Evolutionary conservation across 306 rosid genomes (phyloP).

Genomic region (Casuarina cunninghamiana): DNA sequence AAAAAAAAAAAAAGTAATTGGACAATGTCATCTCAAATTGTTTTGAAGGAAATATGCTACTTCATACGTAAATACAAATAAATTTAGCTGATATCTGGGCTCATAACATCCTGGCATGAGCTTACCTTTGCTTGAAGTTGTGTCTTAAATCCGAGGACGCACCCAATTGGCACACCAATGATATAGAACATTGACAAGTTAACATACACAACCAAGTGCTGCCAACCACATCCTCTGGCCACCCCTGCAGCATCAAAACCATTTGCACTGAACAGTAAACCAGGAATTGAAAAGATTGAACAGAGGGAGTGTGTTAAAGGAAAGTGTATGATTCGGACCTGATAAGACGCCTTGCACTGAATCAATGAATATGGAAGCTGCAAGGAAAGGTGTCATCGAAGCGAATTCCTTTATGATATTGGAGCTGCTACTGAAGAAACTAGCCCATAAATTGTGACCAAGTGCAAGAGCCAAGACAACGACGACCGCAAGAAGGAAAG

Average conservation of each 20-base stretch:
- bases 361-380: slow-evolving; percentile 58
- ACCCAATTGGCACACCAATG: slow-evolving; percentile 66
- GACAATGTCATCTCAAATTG: not conserved
- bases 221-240: slow-evolving; percentile 85
- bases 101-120: not conserved
- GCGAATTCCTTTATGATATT: slow-evolving; percentile 60
- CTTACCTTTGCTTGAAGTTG: slow-evolving; percentile 58
- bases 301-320: too few relatives aligned
- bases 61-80: not conserved
- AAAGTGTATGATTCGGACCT: slow-evolving; percentile 45
- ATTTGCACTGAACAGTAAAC: not conserved
- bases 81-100: not conserved
- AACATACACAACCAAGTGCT: slow-evolving; percentile 58
- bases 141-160: slow-evolving; percentile 57
- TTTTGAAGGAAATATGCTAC: not conserved
- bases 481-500: slow-evolving; percentile 47
- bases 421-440: slow-evolving; percentile 46
- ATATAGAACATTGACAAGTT: slow-evolving; percentile 67
- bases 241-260: slow-evolving; percentile 51
- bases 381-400: slow-evolving; percentile 72
- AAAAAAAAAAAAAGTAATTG: too few relatives aligned
- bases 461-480: slow-evolving; percentile 46
- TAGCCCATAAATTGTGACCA: slow-evolving; percentile 66
- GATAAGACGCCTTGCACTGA: slow-evolving; percentile 78
- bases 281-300: not conserved